These are phyloP conservation scores for Ophiostoma perfectum DNA, from an alignment of 2,329 filamentous ascomycete species.

Conservation along the genomic window DNA sequence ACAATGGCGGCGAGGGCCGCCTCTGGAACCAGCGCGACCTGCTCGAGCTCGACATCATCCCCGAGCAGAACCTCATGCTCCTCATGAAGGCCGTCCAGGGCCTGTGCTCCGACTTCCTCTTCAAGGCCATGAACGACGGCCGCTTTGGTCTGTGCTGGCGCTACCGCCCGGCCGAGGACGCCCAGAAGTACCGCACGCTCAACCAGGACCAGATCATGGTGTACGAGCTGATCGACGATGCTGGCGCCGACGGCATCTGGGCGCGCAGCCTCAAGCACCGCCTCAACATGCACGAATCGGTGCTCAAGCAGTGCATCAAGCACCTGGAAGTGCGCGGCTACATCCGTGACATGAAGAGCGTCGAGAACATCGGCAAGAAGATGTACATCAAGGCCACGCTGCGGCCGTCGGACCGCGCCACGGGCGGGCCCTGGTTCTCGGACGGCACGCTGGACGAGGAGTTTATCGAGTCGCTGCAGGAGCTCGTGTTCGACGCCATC, in stretches of 20 bases:
- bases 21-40: constrained; percentile 57
- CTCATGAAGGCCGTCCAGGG: constrained; percentile 53
- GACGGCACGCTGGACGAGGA: constrained; percentile 84
- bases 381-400: constrained; percentile 92
- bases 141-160: constrained; percentile 50
- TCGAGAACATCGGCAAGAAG: constrained; percentile 84
- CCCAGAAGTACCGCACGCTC: constrained; percentile 51
- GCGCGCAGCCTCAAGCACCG: constrained; percentile 74
- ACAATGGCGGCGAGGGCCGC: constrained; percentile 43
- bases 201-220: constrained; percentile 76
- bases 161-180: constrained; percentile 54
- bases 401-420: constrained; percentile 80
- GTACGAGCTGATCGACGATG: constrained; percentile 82
- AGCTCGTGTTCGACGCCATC: constrained; percentile 68
- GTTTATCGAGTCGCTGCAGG: constrained; percentile 73
- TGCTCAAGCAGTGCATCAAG: constrained; percentile 76
- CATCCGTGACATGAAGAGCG: constrained; percentile 84
- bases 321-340: constrained; percentile 74
- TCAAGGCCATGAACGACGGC: constrained; percentile 44
- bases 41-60: constrained; percentile 52
- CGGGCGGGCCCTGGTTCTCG: constrained; percentile 90
- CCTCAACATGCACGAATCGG: constrained; percentile 76
- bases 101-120: constrained; percentile 56
- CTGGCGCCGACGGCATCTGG: constrained; percentile 84
- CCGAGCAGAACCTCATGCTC: constrained; percentile 49